Conservation (phyloP, 2,329 filamentous ascomycete genomes). For the Pyrenophora tritici-repentis region DNA sequence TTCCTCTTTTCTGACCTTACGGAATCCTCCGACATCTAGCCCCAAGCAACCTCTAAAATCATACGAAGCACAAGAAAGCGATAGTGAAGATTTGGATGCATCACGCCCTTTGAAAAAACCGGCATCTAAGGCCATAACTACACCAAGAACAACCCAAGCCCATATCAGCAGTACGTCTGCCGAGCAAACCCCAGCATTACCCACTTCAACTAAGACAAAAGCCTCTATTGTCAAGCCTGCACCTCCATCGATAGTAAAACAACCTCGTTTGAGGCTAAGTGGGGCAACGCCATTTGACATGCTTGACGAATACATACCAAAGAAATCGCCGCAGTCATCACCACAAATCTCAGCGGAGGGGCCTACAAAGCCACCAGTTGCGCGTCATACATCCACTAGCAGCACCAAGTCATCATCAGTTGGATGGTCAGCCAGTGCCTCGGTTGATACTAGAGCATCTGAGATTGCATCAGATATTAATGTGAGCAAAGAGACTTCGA, state of each 20-base stretch:
- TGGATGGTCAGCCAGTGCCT: slow-evolving; percentile 10
- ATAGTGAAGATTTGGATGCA: slow-evolving; percentile 40
- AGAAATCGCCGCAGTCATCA: slow-evolving; percentile 1
- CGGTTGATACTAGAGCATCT: slow-evolving; percentile 12
- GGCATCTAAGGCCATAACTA: slow-evolving; percentile 2
- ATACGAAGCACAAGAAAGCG: slow-evolving; percentile 17
- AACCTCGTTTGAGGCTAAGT: slow-evolving; percentile 20
- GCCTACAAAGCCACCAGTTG: background rate
- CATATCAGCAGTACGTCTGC: background rate
- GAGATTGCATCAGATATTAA: background rate
- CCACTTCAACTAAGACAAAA: background rate
- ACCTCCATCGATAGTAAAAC: slow-evolving; percentile 14
- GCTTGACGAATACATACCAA: slow-evolving; percentile 30
- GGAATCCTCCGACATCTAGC: background rate
- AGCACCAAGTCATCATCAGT: background rate
- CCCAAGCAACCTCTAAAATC: slow-evolving; percentile 1
- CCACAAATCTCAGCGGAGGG: background rate
- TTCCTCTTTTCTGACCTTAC: background rate
- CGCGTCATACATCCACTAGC: background rate
- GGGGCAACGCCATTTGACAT: slow-evolving; percentile 33
- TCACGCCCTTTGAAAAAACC: slow-evolving; percentile 10
- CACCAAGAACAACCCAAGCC: background rate
- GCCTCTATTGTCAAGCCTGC: slow-evolving; percentile 27
- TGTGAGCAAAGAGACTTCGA: slow-evolving; percentile 28
- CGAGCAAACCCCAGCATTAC: background rate